These are phyloP conservation scores for Endoconidiophora polonica DNA, from an alignment of 2,329 filamentous ascomycete species.

Conservation along the genomic window DNA sequence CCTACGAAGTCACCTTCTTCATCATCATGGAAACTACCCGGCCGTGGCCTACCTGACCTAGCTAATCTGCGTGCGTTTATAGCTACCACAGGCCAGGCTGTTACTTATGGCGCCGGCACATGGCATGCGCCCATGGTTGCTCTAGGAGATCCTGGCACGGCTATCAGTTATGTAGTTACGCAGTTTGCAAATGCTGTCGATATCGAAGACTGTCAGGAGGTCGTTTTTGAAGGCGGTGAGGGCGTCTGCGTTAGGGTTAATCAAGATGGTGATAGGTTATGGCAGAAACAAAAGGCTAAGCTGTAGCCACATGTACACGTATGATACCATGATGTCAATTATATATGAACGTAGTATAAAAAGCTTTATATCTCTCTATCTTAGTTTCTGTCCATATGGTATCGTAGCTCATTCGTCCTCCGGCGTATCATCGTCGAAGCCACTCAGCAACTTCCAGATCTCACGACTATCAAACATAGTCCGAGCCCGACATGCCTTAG, in stretches of 20 bases:
- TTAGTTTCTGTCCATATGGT: too few species aligned
- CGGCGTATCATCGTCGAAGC: slow-evolving; percentile 8
- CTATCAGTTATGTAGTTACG: slow-evolving; percentile 74
- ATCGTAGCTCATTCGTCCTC: background rate
- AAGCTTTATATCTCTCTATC: too few species aligned
- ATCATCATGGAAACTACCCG: slow-evolving; percentile 28
- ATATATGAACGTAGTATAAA: background rate
- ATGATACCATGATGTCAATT: background rate
- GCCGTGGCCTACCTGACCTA: slow-evolving; percentile 56
- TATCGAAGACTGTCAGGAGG: slow-evolving; percentile 78
- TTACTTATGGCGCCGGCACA: slow-evolving; percentile 81
- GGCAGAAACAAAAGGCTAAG: background rate
- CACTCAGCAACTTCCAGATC: slow-evolving; percentile 7
- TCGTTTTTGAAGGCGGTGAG: slow-evolving; percentile 18
- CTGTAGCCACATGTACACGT: background rate
- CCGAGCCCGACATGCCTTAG: slow-evolving; percentile 1
- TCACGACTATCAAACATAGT: slow-evolving; percentile 11
- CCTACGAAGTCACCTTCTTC: slow-evolving; percentile 16
- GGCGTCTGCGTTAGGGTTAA: background rate
- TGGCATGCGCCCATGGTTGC: slow-evolving; percentile 97
- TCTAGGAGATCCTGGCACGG: slow-evolving; percentile 39
- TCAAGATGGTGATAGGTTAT: background rate
- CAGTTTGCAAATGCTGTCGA: slow-evolving; percentile 76
- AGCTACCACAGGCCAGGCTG: slow-evolving; percentile 60
- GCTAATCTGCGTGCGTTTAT: slow-evolving; percentile 57